phyloP scores from a whole-genome alignment of 108 stramenopile genomes.

The Stephanodiscus minutulus region DNA sequence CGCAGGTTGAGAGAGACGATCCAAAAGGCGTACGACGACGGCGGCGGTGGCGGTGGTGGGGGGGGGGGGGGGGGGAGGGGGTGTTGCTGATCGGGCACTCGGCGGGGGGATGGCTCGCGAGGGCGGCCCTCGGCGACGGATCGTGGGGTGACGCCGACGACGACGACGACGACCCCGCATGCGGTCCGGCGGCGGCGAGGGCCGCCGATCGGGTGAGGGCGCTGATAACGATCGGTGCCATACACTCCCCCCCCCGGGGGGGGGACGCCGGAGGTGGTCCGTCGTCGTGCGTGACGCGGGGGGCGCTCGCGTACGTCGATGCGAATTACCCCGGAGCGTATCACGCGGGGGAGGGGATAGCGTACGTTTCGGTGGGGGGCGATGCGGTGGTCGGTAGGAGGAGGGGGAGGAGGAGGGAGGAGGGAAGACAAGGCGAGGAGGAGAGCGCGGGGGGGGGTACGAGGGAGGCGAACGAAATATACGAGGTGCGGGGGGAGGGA shows the following conservation, averaged over 20 bases:
- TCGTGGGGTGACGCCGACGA: slow-evolving; percentile 46
- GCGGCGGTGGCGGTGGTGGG: slow-evolving; percentile 18
- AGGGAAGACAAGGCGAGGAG: slow-evolving; percentile 24
- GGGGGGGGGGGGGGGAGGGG: slow-evolving; percentile 23
- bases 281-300: slow-evolving; percentile 71
- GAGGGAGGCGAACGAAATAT: slow-evolving; percentile 48
- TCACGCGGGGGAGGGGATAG: slow-evolving; percentile 59
- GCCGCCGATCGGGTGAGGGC: slow-evolving; percentile 47
- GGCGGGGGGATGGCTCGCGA: slow-evolving; percentile 92
- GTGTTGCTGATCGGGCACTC: slow-evolving; percentile 79
- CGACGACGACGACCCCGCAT: slow-evolving; percentile 15
- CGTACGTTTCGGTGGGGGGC: slow-evolving; percentile 83
- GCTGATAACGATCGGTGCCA: slow-evolving; percentile 76
- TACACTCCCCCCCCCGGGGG: slow-evolving; percentile 61
- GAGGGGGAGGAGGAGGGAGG: neutral
- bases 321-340: slow-evolving; percentile 82
- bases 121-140: slow-evolving; percentile 83
- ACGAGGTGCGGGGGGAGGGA: slow-evolving; percentile 52
- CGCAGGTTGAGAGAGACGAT: slow-evolving; percentile 61
- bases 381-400: slow-evolving; percentile 62
- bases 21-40: slow-evolving; percentile 40
- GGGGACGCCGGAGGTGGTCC: slow-evolving; percentile 34
- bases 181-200: neutral
- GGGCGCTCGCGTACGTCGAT: slow-evolving; percentile 68
- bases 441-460: slow-evolving; percentile 30